Conservation (phyloP, 2,329 filamentous ascomycete species). For the Phaeosphaeriaceae sp. region DNA sequence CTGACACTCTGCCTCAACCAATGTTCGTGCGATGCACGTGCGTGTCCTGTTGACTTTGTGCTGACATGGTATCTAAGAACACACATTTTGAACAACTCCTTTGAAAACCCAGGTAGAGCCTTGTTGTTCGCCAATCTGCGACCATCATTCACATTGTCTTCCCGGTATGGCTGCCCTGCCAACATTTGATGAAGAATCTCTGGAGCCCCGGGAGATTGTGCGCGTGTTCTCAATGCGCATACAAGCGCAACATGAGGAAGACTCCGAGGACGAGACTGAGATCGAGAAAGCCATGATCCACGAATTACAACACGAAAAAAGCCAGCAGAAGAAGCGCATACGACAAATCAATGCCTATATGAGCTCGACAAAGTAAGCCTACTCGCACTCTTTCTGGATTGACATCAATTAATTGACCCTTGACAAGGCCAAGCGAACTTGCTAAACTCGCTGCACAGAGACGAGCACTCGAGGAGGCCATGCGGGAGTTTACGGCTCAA, state of each 20-base stretch:
- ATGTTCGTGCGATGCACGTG: too few species aligned
- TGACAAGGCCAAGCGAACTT: neutral
- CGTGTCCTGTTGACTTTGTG: too few species aligned
- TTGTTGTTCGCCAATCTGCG: neutral
- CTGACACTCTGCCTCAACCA: neutral
- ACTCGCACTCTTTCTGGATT: neutral
- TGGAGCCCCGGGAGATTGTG: neutral
- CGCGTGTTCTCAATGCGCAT: neutral
- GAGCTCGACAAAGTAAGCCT: neutral
- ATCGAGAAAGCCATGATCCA: neutral
- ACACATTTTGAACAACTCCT: too few species aligned
- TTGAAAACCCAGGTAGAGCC: neutral
- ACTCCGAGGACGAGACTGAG: neutral
- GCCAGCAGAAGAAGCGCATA: neutral
- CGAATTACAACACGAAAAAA: neutral
- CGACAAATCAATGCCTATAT: neutral
- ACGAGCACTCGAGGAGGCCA: neutral
- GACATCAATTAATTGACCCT: neutral
- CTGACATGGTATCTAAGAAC: too few species aligned
- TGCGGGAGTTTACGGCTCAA: neutral
- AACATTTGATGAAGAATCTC: neutral
- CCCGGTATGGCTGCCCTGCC: neutral
- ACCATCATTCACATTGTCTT: too few species aligned
- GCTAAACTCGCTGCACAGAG: neutral
- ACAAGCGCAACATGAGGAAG: neutral